Evolutionary conservation across 768 basidiomycete species (phyloP), one percentile per base, ranked within the genome.

Genomic region (Serendipita indica): DNA sequence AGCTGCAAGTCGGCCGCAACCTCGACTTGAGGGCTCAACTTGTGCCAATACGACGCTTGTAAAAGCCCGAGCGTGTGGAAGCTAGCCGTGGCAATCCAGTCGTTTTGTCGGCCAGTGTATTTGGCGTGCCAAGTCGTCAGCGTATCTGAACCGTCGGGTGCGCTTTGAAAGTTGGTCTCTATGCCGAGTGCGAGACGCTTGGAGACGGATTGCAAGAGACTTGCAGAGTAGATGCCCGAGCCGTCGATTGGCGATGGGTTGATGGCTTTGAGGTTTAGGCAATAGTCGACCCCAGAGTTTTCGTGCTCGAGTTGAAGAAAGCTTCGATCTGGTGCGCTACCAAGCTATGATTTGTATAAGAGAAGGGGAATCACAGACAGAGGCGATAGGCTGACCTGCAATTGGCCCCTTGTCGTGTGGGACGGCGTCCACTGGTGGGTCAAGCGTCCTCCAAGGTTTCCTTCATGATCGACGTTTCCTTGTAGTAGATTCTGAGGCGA

Each of bases 261-360:
- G 69, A 94, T 77, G 12, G 86, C 82, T 70, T 96, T 96, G 65
- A 80, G 65, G 68, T 92, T 93, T 37, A 92, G 63, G 59, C 80
- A 83, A 72, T 85, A 96, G 71, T 97, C 94, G 18, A 60, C 75
- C 25, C 92, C 94, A 64, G 82, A 79, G 69, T 86, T 86, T 70
- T 98, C 96, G 66, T 99, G 94, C 71, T 99, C 96, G 39, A 93
- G 63, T 65, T 93, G 89, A 59, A 96, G 70, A 86, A 96, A 89
- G 63, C 84, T 94, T 68, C 91, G 90, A 16, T 86, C 86, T 14
- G 73, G 72, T 70, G 49, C 22, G 10, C 25, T 33, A 54, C 49
- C 25, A 28, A 54, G 49, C 49, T 54, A 46, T 43, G 7, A 3
- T 43, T 6, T 18, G 41, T 43, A 6, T 43, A 43, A n/a, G 18